A percentile compares a stretch with the other conserved stretches of the same genome.
These are phyloP conservation scores for Stagonosporopsis chrysanthemi DNA, from an alignment of 2,329 filamentous ascomycete genomes.

Conservation along the genomic window DNA sequence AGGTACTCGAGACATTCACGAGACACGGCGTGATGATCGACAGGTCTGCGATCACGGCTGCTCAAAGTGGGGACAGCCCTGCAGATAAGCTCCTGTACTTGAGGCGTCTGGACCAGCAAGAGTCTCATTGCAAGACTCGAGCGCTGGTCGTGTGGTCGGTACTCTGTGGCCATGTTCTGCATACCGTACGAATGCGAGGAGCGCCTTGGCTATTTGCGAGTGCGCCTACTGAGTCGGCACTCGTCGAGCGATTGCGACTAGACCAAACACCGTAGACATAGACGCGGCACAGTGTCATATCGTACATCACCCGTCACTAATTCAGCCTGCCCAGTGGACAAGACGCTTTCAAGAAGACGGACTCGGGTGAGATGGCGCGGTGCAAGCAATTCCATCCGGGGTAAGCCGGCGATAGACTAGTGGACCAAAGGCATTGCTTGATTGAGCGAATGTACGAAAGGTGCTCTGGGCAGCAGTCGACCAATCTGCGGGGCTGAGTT, in stretches of 20 bases:
- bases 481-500: conserved; percentile 36
- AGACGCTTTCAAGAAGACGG: conserved; percentile 13
- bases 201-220: background rate
- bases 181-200: background rate
- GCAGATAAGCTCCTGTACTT: background rate
- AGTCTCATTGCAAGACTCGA: background rate
- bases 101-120: background rate
- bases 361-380: conserved; percentile 9
- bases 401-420: conserved; percentile 22
- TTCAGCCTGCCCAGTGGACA: conserved; percentile 21
- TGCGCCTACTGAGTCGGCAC: background rate
- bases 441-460: background rate
- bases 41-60: conserved; percentile 13
- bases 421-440: conserved; percentile 5
- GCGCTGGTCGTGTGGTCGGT: background rate
- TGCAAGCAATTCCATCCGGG: conserved; percentile 17
- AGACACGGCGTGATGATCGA: conserved; percentile 18
- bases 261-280: background rate
- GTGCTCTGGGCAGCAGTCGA: conserved; percentile 20
- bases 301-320: background rate
- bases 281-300: background rate
- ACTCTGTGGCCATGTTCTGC: background rate
- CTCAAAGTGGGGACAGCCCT: conserved; percentile 3
- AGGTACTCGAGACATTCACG: conserved; percentile 21
- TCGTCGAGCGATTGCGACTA: background rate